Evolutionary conservation across 345 rosid species (phyloP), one percentile per base, ranked within the genome.

Genomic region (Brassica carinata): DNA sequence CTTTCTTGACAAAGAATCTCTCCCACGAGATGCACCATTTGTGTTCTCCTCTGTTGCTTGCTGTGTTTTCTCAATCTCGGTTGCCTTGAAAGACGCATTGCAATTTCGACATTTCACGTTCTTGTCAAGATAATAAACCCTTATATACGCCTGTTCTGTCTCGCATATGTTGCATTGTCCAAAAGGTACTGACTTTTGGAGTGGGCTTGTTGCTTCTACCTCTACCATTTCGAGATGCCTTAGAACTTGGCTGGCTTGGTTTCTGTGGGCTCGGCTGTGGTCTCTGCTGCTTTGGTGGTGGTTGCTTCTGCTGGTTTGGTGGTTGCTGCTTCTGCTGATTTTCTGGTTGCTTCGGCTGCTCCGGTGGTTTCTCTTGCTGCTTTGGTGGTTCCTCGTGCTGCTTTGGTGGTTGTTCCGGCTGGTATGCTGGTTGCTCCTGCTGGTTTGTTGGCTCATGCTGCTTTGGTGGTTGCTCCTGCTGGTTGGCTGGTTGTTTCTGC

Each of bases 111-210:
- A 95, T 11, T 83, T 82, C 76, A 95, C 89, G 4, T 83, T 88
- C 67, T 88, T 91, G 85, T 93, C 88, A 26, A 93, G 86, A 76
- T 87, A 95, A 3, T 1, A 75, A 33, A 87, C 67, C 84, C 94
- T 89, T 81, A 91, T 85, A 85, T 89, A 93, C 67, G 89, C 94
- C 38, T 86, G 88, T 62, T 87, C 87, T 2, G 58, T 53, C 58
- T n/a, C 58, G 58, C 98, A 95, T 65, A 79, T 82, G 75, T 84
- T 84, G 84, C 99, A 87, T 73, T 59, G 98, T 95, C 96, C 93
- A 93, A 77, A 95, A 93, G 57, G 92, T 93, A 71, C 43, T 70
- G 36, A 87, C 79, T 74, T 80, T 83, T 0, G 81, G 4, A 5
- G 71, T 79, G 8, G 69, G 84, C 65, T 72, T 53, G 58, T 53